phyloP scores from a whole-genome alignment of 129 eudicot genomes.

The Centrapalus pauciflorus region DNA sequence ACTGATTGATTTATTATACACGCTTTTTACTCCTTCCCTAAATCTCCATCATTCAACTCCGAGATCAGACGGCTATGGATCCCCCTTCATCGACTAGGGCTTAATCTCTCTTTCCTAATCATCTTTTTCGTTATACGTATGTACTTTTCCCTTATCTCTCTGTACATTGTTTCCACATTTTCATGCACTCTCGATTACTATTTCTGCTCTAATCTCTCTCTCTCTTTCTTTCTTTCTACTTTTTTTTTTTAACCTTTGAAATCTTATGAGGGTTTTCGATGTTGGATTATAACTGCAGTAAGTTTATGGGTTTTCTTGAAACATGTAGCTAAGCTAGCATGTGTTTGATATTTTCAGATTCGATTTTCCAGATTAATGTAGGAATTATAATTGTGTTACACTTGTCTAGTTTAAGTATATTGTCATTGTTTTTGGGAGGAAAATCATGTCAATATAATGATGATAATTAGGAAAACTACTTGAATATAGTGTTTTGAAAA shows the following conservation, averaged over 20 bases:
- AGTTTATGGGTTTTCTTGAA: slow-evolving; percentile 14
- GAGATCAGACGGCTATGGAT: slow-evolving; percentile 52
- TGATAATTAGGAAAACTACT: background rate
- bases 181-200: slow-evolving; percentile 31
- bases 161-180: slow-evolving; percentile 15
- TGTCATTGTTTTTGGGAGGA: background rate
- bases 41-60: background rate
- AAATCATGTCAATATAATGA: slow-evolving; percentile 5
- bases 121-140: slow-evolving; percentile 7
- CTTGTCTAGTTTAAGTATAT: slow-evolving; percentile 1
- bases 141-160: background rate
- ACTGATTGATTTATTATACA: slow-evolving; percentile 13
- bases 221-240: too few species aligned
- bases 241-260: too few species aligned
- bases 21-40: background rate
- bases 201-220: background rate
- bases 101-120: slow-evolving; percentile 9
- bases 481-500: slow-evolving; percentile 2
- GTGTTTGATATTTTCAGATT: slow-evolving; percentile 7
- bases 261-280: background rate
- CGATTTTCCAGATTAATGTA: slow-evolving; percentile 8
- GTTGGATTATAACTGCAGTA: background rate
- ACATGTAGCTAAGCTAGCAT: background rate
- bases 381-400: slow-evolving; percentile 3
- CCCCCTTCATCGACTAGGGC: slow-evolving; percentile 31